phyloP scores from a whole-genome alignment of 495 filamentous ascomycete species.

The Podospora comata region DNA sequence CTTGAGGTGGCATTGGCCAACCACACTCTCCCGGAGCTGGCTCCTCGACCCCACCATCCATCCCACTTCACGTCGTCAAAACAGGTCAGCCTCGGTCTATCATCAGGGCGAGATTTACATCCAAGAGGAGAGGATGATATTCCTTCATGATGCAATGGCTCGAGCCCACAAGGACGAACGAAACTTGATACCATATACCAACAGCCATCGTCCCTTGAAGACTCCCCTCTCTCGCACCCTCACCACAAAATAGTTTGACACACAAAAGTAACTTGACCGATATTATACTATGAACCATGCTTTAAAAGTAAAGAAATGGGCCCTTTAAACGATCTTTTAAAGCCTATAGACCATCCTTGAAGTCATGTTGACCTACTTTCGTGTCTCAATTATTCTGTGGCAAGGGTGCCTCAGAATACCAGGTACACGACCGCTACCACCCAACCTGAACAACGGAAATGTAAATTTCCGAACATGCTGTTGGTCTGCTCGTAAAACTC shows the following conservation, averaged over 20 bases:
- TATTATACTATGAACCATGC: too few species aligned
- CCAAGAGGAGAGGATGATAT: not conserved
- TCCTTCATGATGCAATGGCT: not conserved
- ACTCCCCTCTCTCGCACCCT: too few species aligned
- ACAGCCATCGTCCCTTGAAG: too few species aligned
- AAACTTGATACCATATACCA: not conserved
- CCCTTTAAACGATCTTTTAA: too few species aligned
- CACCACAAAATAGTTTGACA: too few species aligned
- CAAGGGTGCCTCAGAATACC: too few species aligned
- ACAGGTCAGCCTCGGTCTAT: not conserved
- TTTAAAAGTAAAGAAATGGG: too few species aligned
- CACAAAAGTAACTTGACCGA: too few species aligned
- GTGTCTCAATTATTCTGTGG: too few species aligned
- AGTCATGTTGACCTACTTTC: too few species aligned
- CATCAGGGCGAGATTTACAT: constrained; percentile 2
- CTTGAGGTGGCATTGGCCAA: constrained; percentile 10
- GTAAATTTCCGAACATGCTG: not conserved
- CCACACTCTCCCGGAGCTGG: constrained; percentile 14
- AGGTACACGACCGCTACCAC: not conserved
- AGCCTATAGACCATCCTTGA: too few species aligned
- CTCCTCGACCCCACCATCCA: constrained; percentile 10
- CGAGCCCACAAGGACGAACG: not conserved
- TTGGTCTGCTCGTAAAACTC: not conserved
- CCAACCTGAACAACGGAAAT: not conserved
- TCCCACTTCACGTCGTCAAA: not conserved